Conservation (phyloP, 257 asterid genomes). For the Solanum medicagineum region DNA sequence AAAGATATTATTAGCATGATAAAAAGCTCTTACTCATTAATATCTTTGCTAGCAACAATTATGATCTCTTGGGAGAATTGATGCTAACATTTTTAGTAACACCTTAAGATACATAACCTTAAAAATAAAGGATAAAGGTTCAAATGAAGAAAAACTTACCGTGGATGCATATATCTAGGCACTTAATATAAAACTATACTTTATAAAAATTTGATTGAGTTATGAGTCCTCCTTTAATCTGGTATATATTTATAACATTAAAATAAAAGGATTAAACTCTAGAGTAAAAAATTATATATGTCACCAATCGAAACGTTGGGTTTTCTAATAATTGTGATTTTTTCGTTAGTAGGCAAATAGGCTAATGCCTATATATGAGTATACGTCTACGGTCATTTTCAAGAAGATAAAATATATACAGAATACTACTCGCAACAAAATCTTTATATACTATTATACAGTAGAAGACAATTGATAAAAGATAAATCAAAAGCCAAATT, state of each 20-base stretch:
- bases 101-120: not conserved
- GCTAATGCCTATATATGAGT: not conserved
- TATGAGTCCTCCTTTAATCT: not conserved
- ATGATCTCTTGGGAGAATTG: no score
- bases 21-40: no score
- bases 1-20: no score
- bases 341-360: not conserved
- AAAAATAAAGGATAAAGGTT: not conserved
- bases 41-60: no score
- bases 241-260: not conserved
- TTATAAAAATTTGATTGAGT: not conserved
- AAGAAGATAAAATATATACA: not conserved
- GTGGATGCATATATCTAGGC: no score
- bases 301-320: no score
- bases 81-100: no score
- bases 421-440: not conserved
- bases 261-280: no score
- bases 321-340: no score
- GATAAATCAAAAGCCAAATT: not conserved
- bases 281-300: no score
- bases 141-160: not conserved
- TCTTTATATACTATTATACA: not conserved
- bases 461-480: not conserved
- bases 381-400: not conserved
- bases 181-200: no score